A percentile compares a stretch with the other conserved stretches of the same genome.
phyloP scores from a whole-genome alignment of 805 yeast species.

The Suhomyces pyralidae region DNA sequence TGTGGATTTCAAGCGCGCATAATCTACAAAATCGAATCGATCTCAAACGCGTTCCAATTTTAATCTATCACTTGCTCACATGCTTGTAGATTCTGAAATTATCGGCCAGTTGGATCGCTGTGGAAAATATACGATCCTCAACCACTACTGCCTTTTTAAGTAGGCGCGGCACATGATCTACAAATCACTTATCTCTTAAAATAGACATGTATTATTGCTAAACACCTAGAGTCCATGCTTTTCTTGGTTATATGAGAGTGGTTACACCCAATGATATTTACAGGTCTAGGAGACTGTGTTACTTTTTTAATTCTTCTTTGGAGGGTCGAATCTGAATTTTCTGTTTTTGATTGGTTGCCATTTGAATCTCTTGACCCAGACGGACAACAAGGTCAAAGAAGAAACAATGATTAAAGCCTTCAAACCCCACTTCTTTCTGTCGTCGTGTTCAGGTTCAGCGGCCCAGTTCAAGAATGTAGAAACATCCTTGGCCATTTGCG shows the following conservation, averaged over 20 bases:
- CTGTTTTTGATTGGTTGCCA: slow-evolving; percentile 96
- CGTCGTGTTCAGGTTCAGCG: slow-evolving; percentile 97
- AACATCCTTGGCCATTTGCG: slow-evolving; percentile 99
- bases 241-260: slow-evolving; percentile 1
- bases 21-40: too few species aligned
- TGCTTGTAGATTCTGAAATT: too few species aligned
- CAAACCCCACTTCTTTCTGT: slow-evolving; percentile 93
- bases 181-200: neutral
- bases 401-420: slow-evolving; percentile 84
- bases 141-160: too few species aligned
- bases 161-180: neutral
- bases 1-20: too few species aligned
- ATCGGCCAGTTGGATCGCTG: too few species aligned
- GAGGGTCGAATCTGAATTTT: slow-evolving; percentile 90
- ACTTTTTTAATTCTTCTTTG: slow-evolving; percentile 49
- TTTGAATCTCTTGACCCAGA: slow-evolving; percentile 96
- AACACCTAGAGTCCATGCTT: neutral
- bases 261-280: slow-evolving; percentile 4
- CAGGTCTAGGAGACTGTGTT: slow-evolving; percentile 3
- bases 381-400: slow-evolving; percentile 72
- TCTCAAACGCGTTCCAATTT: too few species aligned
- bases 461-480: slow-evolving; percentile 96
- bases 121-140: too few species aligned
- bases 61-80: too few species aligned
- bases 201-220: slow-evolving; percentile 4